Base-by-base conservation (phyloP, 2,329 filamentous ascomycete genomes). In the Magnaporthiopsis incrustans region DNA sequence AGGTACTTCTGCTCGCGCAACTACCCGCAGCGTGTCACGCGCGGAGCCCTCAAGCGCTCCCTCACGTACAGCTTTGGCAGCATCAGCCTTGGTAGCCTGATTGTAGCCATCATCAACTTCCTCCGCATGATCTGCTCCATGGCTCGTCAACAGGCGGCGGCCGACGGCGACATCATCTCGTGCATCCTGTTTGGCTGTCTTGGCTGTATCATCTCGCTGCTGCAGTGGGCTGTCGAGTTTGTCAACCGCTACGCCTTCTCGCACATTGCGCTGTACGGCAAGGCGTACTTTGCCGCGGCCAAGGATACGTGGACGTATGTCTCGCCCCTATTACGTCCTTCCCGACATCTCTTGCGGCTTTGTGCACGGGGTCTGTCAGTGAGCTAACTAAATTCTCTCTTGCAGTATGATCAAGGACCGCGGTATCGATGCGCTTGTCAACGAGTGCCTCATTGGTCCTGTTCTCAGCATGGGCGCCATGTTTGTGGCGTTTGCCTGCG, bases 11-110 rank as follows among this genome's bases (percentile, higher is more conserved):
- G 85, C 67, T 76, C 85, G 0, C 77, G 81, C 65, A 84, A 86
- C 58, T 89, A 91, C 71, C 92, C 93, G 35, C 87, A 84, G 67
- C 87, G 87, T 14, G 88, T 91, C 0, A 97, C 94, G 0, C 85
- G 92, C 15, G 90, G 91, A n/a, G 90, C 94, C 0, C 84, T 95
- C 68, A 88, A 85, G 69, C 86, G 94, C 18, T 86, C 92, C 0
- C 80, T 95, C 67, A 97, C 94, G 1, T 95, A 95, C 78, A 95
- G 90, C 69, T 97, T 97, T 66, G 94, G 94, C 22, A 95, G 90
- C 68, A 95, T 98, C 75, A 89, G 88, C 67, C 80, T 97, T 15
- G 94, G 94, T 4, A 96, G 90, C 69, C 75, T 98, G 68, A 74
- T 97, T 4, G 89, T 97, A 18, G 92, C 93, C 33, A 85, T 97